A percentile compares a stretch with the other conserved stretches of the same genome.
Evolutionary conservation across 805 yeast genomes (phyloP).

Genomic region (Isabelozyma rhagii): DNA sequence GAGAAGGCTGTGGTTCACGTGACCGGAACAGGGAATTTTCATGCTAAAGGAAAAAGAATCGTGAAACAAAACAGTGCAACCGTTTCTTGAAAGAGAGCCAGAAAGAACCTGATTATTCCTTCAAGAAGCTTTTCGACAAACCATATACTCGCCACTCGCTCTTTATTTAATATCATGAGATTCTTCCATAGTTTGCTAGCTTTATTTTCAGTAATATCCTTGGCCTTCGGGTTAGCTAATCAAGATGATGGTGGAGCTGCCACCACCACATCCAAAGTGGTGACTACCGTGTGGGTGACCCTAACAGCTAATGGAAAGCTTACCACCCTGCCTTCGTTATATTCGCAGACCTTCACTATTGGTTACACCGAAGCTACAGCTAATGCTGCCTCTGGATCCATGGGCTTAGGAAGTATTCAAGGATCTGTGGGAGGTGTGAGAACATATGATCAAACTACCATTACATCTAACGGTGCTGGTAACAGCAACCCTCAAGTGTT

Average conservation of each 20-base stretch:
- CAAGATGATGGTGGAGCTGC: conserved; percentile 9
- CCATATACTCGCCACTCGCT: not conserved
- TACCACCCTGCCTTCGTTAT: conserved; percentile 20
- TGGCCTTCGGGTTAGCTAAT: conserved; percentile 1
- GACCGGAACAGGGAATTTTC: not conserved
- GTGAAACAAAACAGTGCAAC: not conserved
- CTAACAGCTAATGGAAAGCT: conserved; percentile 27
- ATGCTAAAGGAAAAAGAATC: not conserved
- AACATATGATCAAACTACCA: conserved; percentile 25
- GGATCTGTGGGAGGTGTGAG: conserved; percentile 30
- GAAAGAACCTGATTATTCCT: too few relatives aligned
- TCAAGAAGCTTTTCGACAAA: not conserved
- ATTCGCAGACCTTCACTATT: conserved; percentile 23
- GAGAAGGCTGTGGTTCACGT: not conserved
- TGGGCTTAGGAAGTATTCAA: conserved; percentile 28
- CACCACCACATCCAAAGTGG: conserved; percentile 10
- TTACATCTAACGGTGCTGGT: conserved; percentile 10
- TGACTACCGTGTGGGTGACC: conserved; percentile 35
- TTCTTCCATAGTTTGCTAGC: conserved; percentile 1
- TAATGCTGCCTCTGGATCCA: conserved; percentile 20
- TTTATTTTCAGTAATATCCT: conserved; percentile 1
- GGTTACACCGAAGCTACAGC: conserved; percentile 15
- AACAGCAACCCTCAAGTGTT: not conserved
- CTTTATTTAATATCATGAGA: conserved; percentile 5
- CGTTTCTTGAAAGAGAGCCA: not conserved